A percentile compares a stretch with the other conserved stretches of the same genome.
These are phyloP conservation scores for Cyberlindnera subsufficiens DNA, from an alignment of 805 yeast species.

Conservation along the genomic window DNA sequence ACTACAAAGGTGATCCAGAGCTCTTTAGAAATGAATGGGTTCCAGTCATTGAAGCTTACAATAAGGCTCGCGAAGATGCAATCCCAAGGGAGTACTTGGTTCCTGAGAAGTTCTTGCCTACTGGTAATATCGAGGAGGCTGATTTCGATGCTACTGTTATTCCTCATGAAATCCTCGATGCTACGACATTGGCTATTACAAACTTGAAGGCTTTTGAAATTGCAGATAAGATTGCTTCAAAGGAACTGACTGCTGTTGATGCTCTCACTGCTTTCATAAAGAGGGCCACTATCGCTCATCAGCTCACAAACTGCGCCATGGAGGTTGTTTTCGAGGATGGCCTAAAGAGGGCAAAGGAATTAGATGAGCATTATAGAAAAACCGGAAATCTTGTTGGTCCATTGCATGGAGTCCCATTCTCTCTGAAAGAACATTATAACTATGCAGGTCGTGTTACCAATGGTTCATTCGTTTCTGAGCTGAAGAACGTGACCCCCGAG, in stretches of 20 bases:
- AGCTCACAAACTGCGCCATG: conserved; percentile 50
- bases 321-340: conserved; percentile 62
- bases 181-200: conserved; percentile 5
- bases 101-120: conserved; percentile 10
- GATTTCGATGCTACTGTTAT: conserved; percentile 14
- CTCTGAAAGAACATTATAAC: conserved; percentile 58
- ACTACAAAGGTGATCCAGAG: conserved; percentile 8
- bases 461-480: conserved; percentile 49
- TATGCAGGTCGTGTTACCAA: conserved; percentile 47
- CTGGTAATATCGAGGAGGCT: conserved; percentile 8
- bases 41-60: conserved; percentile 16
- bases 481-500: conserved; percentile 43
- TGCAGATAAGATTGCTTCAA: conserved; percentile 10
- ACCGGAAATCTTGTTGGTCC: conserved; percentile 54
- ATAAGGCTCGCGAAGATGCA: conserved; percentile 7
- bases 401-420: conserved; percentile 62
- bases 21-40: conserved; percentile 11
- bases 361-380: conserved; percentile 43
- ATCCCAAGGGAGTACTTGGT: conserved; percentile 3
- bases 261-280: conserved; percentile 49
- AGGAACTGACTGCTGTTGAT: conserved; percentile 30
- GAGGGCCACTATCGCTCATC: conserved; percentile 58
- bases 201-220: conserved; percentile 3
- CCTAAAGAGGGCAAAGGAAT: conserved; percentile 41
- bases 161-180: conserved; percentile 12